Evolutionary conservation across 2,329 filamentous ascomycete genomes (phyloP).

Genomic region (Colletotrichum orbiculare): DNA sequence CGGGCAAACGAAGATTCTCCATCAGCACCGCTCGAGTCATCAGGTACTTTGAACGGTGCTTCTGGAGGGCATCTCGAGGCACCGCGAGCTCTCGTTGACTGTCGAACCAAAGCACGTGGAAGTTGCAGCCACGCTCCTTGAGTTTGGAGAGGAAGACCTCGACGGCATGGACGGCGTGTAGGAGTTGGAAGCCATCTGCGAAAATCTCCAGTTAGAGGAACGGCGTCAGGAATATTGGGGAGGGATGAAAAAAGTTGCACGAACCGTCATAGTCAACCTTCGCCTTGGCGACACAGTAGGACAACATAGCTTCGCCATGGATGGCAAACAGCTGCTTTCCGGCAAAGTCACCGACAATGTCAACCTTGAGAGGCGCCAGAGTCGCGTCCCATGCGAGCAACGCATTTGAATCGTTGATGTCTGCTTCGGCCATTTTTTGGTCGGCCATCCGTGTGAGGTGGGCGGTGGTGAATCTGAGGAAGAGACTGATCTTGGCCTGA

Average conservation of each 20-base stretch:
- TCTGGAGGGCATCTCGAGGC: conserved; percentile 51
- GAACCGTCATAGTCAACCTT: conserved; percentile 71
- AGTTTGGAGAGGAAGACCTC: conserved; percentile 74
- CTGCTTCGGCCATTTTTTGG: no score
- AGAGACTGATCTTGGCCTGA: no score
- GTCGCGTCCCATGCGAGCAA: conserved; percentile 8
- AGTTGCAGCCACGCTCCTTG: conserved; percentile 72
- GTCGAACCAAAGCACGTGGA: conserved; percentile 77
- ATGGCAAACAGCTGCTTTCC: conserved; percentile 79
- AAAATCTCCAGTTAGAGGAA: no score
- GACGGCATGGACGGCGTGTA: conserved; percentile 77
- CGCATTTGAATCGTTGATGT: background rate
- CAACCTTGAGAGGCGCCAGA: conserved; percentile 54
- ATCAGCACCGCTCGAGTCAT: conserved; percentile 73
- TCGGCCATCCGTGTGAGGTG: no score
- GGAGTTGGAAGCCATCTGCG: conserved; percentile 72
- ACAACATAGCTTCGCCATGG: conserved; percentile 78
- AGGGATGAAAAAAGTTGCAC: conserved; percentile 19
- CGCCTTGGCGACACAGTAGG: conserved; percentile 70
- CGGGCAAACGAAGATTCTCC: conserved; percentile 62
- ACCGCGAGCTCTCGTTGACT: conserved; percentile 65
- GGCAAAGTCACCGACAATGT: conserved; percentile 80
- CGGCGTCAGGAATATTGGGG: background rate
- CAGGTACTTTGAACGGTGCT: conserved; percentile 61
- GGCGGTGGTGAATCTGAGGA: no score